These are phyloP conservation scores for Solanum microdontum DNA, from an alignment of 257 asterid species.

Conservation along the genomic window DNA sequence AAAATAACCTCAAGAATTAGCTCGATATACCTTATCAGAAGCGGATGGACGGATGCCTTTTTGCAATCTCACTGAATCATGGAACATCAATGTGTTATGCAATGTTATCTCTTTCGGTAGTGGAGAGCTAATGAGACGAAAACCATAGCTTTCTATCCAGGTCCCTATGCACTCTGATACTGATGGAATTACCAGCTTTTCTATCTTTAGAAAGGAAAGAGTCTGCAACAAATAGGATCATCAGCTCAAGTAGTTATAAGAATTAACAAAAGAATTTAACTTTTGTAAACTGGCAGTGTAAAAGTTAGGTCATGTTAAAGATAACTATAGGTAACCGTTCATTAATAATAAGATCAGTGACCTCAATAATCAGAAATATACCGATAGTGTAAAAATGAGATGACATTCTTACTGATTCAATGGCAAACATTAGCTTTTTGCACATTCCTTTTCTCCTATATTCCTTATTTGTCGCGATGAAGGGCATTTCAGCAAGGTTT, in stretches of 20 bases:
- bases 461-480: conserved; percentile 34
- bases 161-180: conserved; percentile 11
- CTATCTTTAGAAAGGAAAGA: conserved; percentile 30
- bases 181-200: conserved; percentile 41
- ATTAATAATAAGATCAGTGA: neutral
- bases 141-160: conserved; percentile 30
- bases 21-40: conserved; percentile 1
- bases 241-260: neutral
- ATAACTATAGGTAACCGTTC: neutral
- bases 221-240: conserved; percentile 12
- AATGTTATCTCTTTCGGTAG: conserved; percentile 22
- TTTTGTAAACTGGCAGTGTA: neutral
- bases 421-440: conserved; percentile 31
- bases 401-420: conserved; percentile 29
- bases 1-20: neutral
- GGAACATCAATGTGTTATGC: conserved; percentile 37
- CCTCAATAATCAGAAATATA: neutral
- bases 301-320: neutral
- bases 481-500: conserved; percentile 55
- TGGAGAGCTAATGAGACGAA: conserved; percentile 1
- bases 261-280: neutral
- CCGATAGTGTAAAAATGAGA: neutral
- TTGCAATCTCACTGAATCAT: conserved; percentile 33
- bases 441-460: conserved; percentile 51
- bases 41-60: conserved; percentile 15